These are phyloP conservation scores for Quercus parvula DNA, from an alignment of 306 rosid genomes.

Conservation along the genomic window DNA sequence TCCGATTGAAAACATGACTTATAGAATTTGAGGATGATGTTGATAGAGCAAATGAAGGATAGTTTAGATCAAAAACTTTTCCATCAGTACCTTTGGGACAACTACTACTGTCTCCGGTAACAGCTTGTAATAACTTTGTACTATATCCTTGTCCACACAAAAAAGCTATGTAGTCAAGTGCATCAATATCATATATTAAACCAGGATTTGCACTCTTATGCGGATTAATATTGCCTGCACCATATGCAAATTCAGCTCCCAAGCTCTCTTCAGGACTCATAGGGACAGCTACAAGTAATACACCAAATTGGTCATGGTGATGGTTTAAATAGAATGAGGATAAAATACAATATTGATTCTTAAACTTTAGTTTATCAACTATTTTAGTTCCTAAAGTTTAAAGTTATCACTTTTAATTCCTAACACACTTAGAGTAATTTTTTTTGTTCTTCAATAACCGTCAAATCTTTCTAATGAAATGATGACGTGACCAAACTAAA, in stretches of 20 bases:
- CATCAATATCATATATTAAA: slow-evolving; percentile 38
- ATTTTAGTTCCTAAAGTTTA: too few species aligned
- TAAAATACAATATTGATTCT: too few species aligned
- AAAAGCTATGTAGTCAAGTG: slow-evolving; percentile 26
- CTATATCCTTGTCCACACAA: slow-evolving; percentile 48
- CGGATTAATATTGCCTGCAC: slow-evolving; percentile 47
- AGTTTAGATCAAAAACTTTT: slow-evolving; percentile 40
- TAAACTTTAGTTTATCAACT: too few species aligned
- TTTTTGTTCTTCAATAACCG: too few species aligned
- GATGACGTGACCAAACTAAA: too few species aligned
- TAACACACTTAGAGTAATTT: too few species aligned
- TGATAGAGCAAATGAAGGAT: slow-evolving; percentile 43
- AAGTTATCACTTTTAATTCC: too few species aligned
- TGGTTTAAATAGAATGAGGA: not conserved
- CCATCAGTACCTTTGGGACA: not conserved
- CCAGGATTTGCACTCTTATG: slow-evolving; percentile 36
- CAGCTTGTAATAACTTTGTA: slow-evolving; percentile 5
- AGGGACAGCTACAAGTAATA: slow-evolving; percentile 28
- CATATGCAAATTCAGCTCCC: slow-evolving; percentile 39
- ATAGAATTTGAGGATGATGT: not conserved
- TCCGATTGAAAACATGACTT: slow-evolving; percentile 23
- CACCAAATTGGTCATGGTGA: not conserved
- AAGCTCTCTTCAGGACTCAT: slow-evolving; percentile 17
- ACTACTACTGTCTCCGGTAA: slow-evolving; percentile 4
- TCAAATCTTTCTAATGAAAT: too few species aligned